Base-by-base conservation (phyloP, 441 rosid genomes). In the Corymbia citriodora region DNA sequence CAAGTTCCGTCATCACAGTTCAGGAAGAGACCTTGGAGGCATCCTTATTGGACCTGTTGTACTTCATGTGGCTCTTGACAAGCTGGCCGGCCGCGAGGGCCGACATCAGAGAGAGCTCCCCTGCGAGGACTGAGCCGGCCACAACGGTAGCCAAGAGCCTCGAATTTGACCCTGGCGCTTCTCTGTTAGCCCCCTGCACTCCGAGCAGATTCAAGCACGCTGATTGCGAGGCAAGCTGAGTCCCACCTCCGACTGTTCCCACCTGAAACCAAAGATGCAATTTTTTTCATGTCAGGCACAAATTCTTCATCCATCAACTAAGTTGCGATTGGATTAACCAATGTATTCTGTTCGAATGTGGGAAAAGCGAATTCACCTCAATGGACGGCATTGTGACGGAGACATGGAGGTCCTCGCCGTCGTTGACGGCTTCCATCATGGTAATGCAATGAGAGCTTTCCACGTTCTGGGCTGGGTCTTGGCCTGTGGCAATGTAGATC, bases 11-110 rank as follows among this genome's bases (percentile, higher is more conserved):
- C 21, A n/a, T 16, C 21, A 2, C 14, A 12, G 87, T 31, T 85
- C 57, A 88, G 36, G 89, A 33, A 33, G 89, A 59, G 49, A 48
- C 72, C 65, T 55, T 55, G 79, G 89, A 55, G 17, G 29, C 50
- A 19, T 59, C 79, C 53, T 88, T 88, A 79, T 19, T 15, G 57
- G 89, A 88, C 48, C 89, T 88, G 89, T 88, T 88, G 79, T 59
- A 88, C 89, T 88, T 61, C 89, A 88, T 88, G 89, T 88, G 89
- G 89, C 79, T 88, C 29, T 88, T 88, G n/a, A 88, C 49, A 40
- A 68, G 74, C 40, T 68, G 74, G 74, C 74, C 74, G 1, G 74
- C 74, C 9, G 40, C 74, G 0, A 88, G 72, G 7, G 89, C 89
- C 3, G 89, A 88, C 89, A 88, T 88, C n/a, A 88, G 89, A 25